phyloP scores from a whole-genome alignment of 768 basidiomycete genomes.

The Nevesoporus exiguus region DNA sequence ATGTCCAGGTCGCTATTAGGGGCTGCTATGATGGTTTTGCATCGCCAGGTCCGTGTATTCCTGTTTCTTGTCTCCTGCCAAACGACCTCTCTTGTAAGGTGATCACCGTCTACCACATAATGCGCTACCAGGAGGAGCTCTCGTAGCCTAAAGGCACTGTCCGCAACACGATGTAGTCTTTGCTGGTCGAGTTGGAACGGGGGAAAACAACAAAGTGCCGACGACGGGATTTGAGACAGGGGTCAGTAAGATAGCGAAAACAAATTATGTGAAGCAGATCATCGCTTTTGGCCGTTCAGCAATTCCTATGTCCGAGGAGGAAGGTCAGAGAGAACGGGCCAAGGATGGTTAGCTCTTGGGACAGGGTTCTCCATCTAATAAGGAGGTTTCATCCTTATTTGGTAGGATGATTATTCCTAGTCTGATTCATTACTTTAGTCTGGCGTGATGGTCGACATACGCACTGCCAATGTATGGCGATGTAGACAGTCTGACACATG shows the following conservation, averaged over 20 bases:
- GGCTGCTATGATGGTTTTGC: conserved; percentile 7
- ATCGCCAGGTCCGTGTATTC: conserved; percentile 3
- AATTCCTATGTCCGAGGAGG: neutral
- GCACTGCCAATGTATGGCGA: too few species aligned
- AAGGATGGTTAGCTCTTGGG: neutral
- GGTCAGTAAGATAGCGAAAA: neutral
- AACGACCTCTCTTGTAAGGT: conserved; percentile 5
- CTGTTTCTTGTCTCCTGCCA: conserved; percentile 3
- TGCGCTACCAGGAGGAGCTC: conserved; percentile 29
- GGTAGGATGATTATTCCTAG: too few species aligned
- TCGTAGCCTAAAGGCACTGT: conserved; percentile 34
- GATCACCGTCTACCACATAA: conserved; percentile 33
- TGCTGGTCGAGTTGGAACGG: conserved; percentile 24
- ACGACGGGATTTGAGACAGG: conserved; percentile 6
- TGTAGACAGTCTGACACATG: too few species aligned
- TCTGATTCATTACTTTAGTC: too few species aligned
- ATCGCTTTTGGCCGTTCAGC: conserved; percentile 6
- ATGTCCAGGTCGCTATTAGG: neutral
- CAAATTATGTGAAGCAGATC: conserved; percentile 2
- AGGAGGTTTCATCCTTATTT: too few species aligned
- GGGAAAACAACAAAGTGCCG: conserved; percentile 2
- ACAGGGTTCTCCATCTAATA: neutral
- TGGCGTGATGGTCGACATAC: too few species aligned
- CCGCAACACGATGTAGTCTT: conserved; percentile 33
- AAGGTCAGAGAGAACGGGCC: neutral